Evolutionary conservation across 768 basidiomycete genomes (phyloP), one percentile per base, ranked within the genome.

Genomic region (Mrakia frigida): DNA sequence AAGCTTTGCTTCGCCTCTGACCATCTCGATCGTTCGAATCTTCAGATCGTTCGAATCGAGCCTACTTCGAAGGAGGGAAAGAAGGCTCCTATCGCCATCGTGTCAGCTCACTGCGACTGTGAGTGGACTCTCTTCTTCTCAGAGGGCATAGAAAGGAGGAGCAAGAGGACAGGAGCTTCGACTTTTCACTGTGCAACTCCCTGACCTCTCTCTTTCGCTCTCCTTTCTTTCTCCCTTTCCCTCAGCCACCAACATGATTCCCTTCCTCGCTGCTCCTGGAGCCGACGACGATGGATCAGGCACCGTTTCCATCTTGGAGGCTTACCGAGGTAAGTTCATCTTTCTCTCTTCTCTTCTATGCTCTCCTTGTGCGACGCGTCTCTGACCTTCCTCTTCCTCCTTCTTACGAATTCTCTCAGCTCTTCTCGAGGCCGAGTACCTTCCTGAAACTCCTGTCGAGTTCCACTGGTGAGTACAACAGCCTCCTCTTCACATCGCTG

Each of bases 91-190:
- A 85, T 94, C 78, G 85, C 77, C 13, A 63, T 77, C 41, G 77
- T 94, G 79, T 81, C 88, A 53, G 93, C 93, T 60, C 93, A 94
- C 83, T 91, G 90, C 82, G 93, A 94, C 78, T 82, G 46, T 50
- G 21, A 50, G 16, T 46, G 9, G 16, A 21, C 18, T 50, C 18
- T 14, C 21, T 18, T 2, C 3, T 4, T 50, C 43, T 43, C 43
- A 14, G 16, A 1, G 10, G 11, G 16, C 16, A 43, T 14, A 14
- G 43, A 43, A 43, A 9, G 16, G 43, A 43, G 43, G 43, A 43
- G 43, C 9, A 50, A 18, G 6, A 50, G 46, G 18, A 14, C 13
- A 18, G 46, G 13, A 41, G 39, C 39, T 41, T 41, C 39, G 5
- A 14, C 21, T 14, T 50, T 21, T 14, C 2, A 4, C 46, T 50